Percentiles rank a stretch among this genome's conserved stretches.
Evolutionary conservation across 306 rosid species (phyloP).

Genomic region (cucumber (Cucumis sativus)): DNA sequence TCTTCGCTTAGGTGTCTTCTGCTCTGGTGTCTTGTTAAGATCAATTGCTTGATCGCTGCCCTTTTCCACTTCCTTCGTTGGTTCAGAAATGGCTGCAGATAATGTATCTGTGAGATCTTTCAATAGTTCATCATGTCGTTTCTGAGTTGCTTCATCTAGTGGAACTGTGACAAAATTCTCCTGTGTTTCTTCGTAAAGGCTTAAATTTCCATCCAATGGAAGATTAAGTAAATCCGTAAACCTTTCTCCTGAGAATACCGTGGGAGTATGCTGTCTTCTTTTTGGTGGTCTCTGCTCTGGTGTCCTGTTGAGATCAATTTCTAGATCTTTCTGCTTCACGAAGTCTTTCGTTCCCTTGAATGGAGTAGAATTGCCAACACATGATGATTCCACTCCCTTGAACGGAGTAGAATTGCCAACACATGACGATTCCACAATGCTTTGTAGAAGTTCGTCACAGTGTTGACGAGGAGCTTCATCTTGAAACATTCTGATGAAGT

Average conservation of each 20-base stretch:
- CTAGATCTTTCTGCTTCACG: conserved; percentile 22
- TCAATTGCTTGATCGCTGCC: conserved; percentile 34
- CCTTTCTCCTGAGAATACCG: conserved; percentile 54
- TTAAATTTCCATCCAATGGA: conserved; percentile 28
- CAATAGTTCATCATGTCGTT: conserved; percentile 32
- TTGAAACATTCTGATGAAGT: conserved; percentile 19
- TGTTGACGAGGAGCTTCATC: conserved; percentile 30
- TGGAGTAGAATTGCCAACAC: conserved; percentile 33
- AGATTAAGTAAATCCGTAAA: conserved; percentile 14
- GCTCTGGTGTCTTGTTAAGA: conserved; percentile 60
- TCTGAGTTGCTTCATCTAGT: conserved; percentile 31
- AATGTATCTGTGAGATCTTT: conserved; percentile 55
- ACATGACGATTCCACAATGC: conserved; percentile 54
- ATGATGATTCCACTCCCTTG: conserved; percentile 32
- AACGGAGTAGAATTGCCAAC: conserved; percentile 27
- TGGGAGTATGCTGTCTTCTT: conserved; percentile 75
- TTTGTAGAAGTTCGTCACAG: conserved; percentile 40
- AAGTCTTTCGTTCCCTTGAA: conserved; percentile 16
- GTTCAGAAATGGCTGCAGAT: conserved; percentile 34
- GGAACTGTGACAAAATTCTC: conserved; percentile 18
- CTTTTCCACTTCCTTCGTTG: conserved; percentile 21
- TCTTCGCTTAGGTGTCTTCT: conserved; percentile 50
- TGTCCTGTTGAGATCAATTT: conserved; percentile 59
- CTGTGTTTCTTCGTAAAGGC: conserved; percentile 29
- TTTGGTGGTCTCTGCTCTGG: conserved; percentile 56